Evolutionary conservation across 768 basidiomycete genomes (phyloP).

Genomic region (Lactarius pseudohatsudake): DNA sequence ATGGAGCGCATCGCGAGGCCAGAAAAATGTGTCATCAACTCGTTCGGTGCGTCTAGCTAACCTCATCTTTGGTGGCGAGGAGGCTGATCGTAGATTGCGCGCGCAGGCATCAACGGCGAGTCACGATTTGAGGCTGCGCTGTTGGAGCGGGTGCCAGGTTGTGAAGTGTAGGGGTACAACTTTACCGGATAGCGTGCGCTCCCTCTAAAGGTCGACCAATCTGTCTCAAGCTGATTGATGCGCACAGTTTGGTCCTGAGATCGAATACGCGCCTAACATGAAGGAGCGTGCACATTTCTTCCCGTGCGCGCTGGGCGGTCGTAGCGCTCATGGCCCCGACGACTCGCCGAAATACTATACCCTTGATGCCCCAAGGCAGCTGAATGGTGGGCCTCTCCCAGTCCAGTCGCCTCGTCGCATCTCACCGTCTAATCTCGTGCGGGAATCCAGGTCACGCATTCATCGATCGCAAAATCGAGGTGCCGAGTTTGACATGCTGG

Average conservation of each 20-base stretch:
- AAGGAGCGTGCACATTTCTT: too few species aligned
- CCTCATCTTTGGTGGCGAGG: neutral
- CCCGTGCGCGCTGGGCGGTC: too few species aligned
- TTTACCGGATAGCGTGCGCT: conserved; percentile 37
- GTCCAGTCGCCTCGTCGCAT: conserved; percentile 1
- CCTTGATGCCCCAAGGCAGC: too few species aligned
- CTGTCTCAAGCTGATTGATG: too few species aligned
- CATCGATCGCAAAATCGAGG: conserved; percentile 73
- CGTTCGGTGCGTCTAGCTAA: conserved; percentile 39
- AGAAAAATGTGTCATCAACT: conserved; percentile 47
- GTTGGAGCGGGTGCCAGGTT: conserved; percentile 42
- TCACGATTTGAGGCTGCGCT: conserved; percentile 50
- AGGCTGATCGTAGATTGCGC: conserved; percentile 33
- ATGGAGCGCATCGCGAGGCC: conserved; percentile 45
- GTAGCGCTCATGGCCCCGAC: too few species aligned
- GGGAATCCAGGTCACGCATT: conserved; percentile 48
- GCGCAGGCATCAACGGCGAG: conserved; percentile 40
- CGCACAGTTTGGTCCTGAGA: conserved; percentile 30
- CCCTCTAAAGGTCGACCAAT: too few species aligned
- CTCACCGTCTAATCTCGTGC: conserved; percentile 25
- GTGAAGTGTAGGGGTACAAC: conserved; percentile 44
- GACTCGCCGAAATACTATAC: too few species aligned
- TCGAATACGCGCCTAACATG: conserved; percentile 17
- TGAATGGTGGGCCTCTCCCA: too few species aligned
- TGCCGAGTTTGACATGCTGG: conserved; percentile 61